Evolutionary conservation across 2,329 filamentous ascomycete genomes (phyloP).

Genomic region (Sclerotinia nivalis): DNA sequence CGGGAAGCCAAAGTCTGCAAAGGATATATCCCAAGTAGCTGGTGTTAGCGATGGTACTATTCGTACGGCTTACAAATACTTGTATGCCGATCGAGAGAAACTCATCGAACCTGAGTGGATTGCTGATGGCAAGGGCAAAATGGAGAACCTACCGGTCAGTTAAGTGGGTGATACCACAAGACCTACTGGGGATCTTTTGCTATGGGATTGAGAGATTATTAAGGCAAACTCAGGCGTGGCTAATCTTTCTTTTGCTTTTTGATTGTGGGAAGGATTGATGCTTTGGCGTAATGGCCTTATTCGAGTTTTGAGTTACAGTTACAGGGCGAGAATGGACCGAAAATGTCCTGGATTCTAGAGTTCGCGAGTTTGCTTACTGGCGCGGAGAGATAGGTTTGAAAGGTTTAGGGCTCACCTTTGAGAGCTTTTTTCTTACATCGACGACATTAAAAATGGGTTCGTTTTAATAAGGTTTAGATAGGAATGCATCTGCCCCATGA

Average conservation of each 20-base stretch:
- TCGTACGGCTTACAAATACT: constrained; percentile 88
- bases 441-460: background rate
- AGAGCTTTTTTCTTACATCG: background rate
- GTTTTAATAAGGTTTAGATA: constrained; percentile 16
- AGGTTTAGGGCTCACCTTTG: constrained; percentile 18
- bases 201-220: constrained; percentile 10
- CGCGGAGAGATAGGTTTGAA: constrained; percentile 22
- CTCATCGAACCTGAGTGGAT: constrained; percentile 78
- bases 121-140: constrained; percentile 66
- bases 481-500: constrained; percentile 1
- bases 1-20: constrained; percentile 74
- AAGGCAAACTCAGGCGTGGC: constrained; percentile 6
- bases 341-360: constrained; percentile 18
- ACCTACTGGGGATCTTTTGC: constrained; percentile 3
- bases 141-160: constrained; percentile 64
- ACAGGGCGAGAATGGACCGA: constrained; percentile 27
- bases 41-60: constrained; percentile 97
- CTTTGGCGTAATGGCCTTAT: constrained; percentile 25
- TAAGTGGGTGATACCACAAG: constrained; percentile 40
- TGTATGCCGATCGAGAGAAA: constrained; percentile 72
- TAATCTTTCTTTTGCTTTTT: constrained; percentile 25
- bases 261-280: constrained; percentile 25
- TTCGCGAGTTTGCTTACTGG: constrained; percentile 24
- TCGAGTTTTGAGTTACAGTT: constrained; percentile 29
- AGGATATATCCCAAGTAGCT: constrained; percentile 80